These are phyloP conservation scores for Hypoxylon sp. DNA, from an alignment of 2,329 filamentous ascomycete species.

Conservation along the genomic window DNA sequence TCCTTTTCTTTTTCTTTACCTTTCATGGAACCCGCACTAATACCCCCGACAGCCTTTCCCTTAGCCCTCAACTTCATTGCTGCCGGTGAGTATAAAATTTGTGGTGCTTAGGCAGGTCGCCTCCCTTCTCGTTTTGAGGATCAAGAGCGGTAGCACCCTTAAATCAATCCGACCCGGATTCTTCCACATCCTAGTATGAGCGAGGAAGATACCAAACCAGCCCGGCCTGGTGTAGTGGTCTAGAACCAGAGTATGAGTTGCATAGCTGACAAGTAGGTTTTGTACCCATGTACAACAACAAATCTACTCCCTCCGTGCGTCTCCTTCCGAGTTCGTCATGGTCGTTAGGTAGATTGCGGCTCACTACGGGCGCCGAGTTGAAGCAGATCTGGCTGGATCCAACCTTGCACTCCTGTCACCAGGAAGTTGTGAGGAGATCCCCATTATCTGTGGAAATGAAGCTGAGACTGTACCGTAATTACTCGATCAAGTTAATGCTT, in stretches of 20 bases:
- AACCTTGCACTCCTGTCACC: constrained; percentile 59
- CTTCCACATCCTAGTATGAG: constrained; percentile 10
- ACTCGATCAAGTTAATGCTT: constrained; percentile 99
- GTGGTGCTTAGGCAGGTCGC: constrained; percentile 48
- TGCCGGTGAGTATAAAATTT: constrained; percentile 81
- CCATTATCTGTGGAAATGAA: constrained; percentile 66
- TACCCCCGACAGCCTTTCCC: constrained; percentile 73
- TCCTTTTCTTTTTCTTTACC: constrained; percentile 17
- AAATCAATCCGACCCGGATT: constrained; percentile 16
- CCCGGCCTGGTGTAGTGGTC: constrained; percentile 19
- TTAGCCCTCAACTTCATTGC: constrained; percentile 91
- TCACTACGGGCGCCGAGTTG: constrained; percentile 90
- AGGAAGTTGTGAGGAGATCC: constrained; percentile 57
- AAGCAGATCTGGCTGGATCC: constrained; percentile 64
- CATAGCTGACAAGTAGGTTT: constrained; percentile 59
- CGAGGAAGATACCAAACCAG: constrained; percentile 11
- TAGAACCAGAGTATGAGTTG: constrained; percentile 49
- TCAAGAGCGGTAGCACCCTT: constrained; percentile 74
- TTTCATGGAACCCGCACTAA: constrained; percentile 50
- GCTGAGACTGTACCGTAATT: constrained; percentile 96
- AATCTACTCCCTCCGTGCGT: constrained; percentile 46
- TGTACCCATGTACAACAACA: constrained; percentile 61
- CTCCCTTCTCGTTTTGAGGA: constrained; percentile 58
- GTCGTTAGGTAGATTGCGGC: constrained; percentile 65
- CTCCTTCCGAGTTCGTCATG: constrained; percentile 18